A percentile compares a stretch with the other conserved stretches of the same genome.
Conservation (phyloP, 768 basidiomycete genomes). For the Tulasnella sp. region DNA sequence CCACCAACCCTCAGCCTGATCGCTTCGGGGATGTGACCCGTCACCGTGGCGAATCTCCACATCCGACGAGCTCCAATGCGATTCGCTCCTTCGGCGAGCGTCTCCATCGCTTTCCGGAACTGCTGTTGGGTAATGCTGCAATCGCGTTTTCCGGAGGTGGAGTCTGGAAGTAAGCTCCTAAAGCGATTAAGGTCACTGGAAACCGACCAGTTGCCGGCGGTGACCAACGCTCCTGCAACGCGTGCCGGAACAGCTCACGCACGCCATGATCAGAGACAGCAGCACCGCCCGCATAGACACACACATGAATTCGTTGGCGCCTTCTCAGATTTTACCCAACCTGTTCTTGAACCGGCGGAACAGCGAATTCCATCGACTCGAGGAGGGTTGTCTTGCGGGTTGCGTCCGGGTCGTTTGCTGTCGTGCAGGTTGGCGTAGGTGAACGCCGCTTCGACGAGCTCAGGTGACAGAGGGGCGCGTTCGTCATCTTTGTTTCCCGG, state of each 20-base stretch:
- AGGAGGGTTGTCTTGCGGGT: background rate
- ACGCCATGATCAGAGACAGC: conserved; percentile 75
- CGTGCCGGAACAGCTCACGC: conserved; percentile 71
- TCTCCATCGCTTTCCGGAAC: background rate
- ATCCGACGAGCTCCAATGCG: conserved; percentile 37
- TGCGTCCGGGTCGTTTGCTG: conserved; percentile 18
- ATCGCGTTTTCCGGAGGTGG: conserved; percentile 1
- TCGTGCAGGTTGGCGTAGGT: conserved; percentile 5
- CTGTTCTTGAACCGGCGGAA: conserved; percentile 39
- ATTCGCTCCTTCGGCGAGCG: conserved; percentile 27
- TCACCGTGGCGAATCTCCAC: conserved; percentile 40
- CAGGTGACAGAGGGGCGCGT: background rate
- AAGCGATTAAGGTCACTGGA: conserved; percentile 85
- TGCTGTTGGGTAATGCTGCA: conserved; percentile 42
- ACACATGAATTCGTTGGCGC: conserved; percentile 77
- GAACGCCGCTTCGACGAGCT: conserved; percentile 8
- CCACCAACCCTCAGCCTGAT: conserved; percentile 44
- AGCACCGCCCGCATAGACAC: conserved; percentile 83
- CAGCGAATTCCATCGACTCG: conserved; percentile 22
- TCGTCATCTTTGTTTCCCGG: conserved; percentile 26
- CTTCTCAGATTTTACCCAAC: conserved; percentile 45
- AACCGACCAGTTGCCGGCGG: conserved; percentile 74
- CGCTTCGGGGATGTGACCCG: conserved; percentile 52
- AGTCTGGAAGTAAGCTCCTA: conserved; percentile 84
- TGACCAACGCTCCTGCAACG: conserved; percentile 66